A percentile compares a stretch with the other conserved stretches of the same genome.
These are phyloP conservation scores for Eucalyptus cloeziana DNA, from an alignment of 345 rosid genomes.

Conservation along the genomic window DNA sequence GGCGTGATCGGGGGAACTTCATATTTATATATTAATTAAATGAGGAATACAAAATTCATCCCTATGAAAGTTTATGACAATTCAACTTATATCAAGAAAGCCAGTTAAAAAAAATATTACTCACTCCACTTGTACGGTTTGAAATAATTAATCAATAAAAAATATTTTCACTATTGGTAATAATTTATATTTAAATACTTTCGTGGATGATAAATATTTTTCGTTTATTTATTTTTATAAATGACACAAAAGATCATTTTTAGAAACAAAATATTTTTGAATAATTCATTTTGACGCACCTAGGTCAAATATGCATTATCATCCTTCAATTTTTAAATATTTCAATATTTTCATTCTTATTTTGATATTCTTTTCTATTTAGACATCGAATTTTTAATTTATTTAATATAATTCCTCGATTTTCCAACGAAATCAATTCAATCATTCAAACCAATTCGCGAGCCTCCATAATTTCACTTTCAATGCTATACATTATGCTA, in stretches of 20 bases:
- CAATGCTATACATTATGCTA: accelerated
- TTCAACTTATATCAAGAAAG: neutral
- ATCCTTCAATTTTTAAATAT: neutral
- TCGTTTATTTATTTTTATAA: too few species aligned
- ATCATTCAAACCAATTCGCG: neutral
- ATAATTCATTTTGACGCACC: too few species aligned
- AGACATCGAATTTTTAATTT: accelerated
- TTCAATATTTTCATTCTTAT: accelerated
- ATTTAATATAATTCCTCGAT: accelerated
- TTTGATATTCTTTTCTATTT: accelerated
- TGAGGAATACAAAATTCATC: neutral
- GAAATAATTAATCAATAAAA: too few species aligned
- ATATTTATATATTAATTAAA: neutral
- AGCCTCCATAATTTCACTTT: neutral
- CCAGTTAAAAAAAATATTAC: too few species aligned
- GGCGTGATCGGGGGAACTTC: neutral
- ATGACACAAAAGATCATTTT: too few species aligned
- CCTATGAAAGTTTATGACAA: neutral
- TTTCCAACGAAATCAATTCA: neutral
- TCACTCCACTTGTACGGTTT: accelerated
- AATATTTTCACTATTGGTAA: too few species aligned
- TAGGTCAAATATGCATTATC: accelerated
- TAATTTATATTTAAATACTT: too few species aligned
- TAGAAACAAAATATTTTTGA: too few species aligned
- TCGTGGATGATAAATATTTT: too few species aligned